Percentiles rank a stretch among this genome's conserved stretches.
These are phyloP conservation scores for Paracoccidioides brasiliensis DNA, from an alignment of 2,329 filamentous ascomycete genomes.

Conservation along the genomic window DNA sequence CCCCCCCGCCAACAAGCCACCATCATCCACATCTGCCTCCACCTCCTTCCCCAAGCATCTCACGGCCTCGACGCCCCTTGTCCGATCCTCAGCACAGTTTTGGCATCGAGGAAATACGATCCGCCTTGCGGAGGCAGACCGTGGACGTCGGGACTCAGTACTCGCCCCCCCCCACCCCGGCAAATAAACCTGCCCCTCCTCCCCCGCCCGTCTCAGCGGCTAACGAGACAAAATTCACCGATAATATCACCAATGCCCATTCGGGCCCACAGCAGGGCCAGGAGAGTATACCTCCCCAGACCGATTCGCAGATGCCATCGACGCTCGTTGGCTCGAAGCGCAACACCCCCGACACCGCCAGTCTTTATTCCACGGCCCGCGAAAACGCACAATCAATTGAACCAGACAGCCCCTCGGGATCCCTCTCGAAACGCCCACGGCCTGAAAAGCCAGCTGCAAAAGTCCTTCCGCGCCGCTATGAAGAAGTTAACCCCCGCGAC, in stretches of 20 bases:
- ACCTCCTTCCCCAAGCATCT: background rate
- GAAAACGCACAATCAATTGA: background rate
- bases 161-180: constrained; percentile 37
- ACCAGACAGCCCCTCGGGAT: constrained; percentile 15
- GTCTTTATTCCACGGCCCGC: background rate
- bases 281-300: constrained; percentile 8
- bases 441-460: constrained; percentile 37
- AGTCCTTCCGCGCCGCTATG: constrained; percentile 55
- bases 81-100: constrained; percentile 8
- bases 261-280: constrained; percentile 7
- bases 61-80: constrained; percentile 7
- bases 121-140: constrained; percentile 21
- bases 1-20: constrained; percentile 2
- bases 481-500: constrained; percentile 68
- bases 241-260: background rate
- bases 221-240: background rate
- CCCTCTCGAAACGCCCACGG: constrained; percentile 35
- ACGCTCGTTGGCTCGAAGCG: constrained; percentile 12
- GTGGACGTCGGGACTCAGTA: constrained; percentile 43
- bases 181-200: constrained; percentile 20
- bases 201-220: background rate
- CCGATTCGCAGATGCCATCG: constrained; percentile 13
- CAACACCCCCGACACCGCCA: constrained; percentile 11
- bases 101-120: constrained; percentile 9
- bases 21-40: too few species aligned